Percentiles rank a stretch among this genome's conserved stretches.
phyloP scores from a whole-genome alignment of 495 filamentous ascomycete genomes.

The Penicillium flavigenum region DNA sequence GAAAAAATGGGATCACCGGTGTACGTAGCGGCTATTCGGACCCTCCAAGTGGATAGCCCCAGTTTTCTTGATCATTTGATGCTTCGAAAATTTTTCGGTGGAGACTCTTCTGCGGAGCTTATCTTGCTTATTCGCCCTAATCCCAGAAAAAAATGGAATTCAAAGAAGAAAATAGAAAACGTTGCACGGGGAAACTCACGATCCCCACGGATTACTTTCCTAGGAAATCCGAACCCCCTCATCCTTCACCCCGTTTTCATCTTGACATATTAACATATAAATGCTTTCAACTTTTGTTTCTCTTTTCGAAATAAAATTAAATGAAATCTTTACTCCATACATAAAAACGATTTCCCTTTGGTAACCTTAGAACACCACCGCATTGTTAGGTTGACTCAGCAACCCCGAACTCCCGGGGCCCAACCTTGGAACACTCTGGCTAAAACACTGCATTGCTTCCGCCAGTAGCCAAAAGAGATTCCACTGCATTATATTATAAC shows the following conservation, averaged over 20 bases:
- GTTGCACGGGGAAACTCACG: slow-evolving; percentile 27
- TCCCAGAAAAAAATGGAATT: neutral
- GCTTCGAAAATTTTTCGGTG: slow-evolving; percentile 35
- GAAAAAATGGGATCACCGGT: neutral
- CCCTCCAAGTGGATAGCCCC: slow-evolving; percentile 17
- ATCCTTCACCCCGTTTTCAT: neutral
- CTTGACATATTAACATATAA: no score
- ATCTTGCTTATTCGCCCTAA: slow-evolving; percentile 23
- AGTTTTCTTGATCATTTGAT: slow-evolving; percentile 32
- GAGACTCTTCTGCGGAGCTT: slow-evolving; percentile 29
- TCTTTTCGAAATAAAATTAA: neutral
- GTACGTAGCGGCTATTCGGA: slow-evolving; percentile 17
- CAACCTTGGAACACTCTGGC: neutral
- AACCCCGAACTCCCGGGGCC: neutral
- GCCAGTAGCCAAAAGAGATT: neutral
- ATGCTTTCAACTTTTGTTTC: neutral
- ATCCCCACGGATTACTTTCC: slow-evolving; percentile 33
- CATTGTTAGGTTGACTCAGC: slow-evolving; percentile 8
- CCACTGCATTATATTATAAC: neutral
- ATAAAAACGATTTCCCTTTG: neutral
- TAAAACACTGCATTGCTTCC: neutral
- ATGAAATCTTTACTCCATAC: neutral
- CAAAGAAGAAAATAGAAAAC: slow-evolving; percentile 20
- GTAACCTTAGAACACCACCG: neutral
- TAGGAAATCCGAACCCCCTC: slow-evolving; percentile 32